Evolutionary conservation across 768 basidiomycete genomes (phyloP), one percentile per base, ranked within the genome.

Genomic region (Pleurotus giganteus): DNA sequence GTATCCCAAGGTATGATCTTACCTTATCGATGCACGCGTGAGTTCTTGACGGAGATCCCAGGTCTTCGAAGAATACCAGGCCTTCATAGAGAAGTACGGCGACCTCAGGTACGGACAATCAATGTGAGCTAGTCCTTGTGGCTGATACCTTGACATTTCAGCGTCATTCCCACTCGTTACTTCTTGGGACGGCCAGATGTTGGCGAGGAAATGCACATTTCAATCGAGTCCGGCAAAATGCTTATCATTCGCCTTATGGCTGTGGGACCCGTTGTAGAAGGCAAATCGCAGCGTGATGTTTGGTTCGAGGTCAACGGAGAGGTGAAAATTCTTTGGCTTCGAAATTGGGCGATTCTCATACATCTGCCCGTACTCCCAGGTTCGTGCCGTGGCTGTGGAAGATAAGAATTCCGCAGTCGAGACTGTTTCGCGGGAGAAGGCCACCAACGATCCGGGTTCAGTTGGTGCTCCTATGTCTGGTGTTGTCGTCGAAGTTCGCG

Each of bases 301-400:
- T 97, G 96, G 91, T 96, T 98, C 67, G 96, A 98, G 78, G 90
- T 96, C 57, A 96, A 96, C 63, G 94, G 94, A 72, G 93, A 96
- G 80, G 91, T 90, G 66, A 66, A 74, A 56, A 50, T 47, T 47
- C 47, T 51, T 27, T 29, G 21, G 15, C 54, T 39, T 41, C 36
- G 57, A 58, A 29, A 24, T 36, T 55, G 42, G 31, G 54, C 13
- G 59, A 39, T 60, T 51, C 23, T 55, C 28, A 61, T 26, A 59
- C 32, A 57, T 55, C 46, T 62, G 52, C 15, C 53, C 65, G 64
- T n/a, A n/a, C n/a, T n/a, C n/a, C n/a, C 59, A 95, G 91, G 83
- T 94, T 61, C 94, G 97, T 61, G 94, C 97, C 17, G 93, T 98
- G 39, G 78, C 92, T 49, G 91, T 99, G 41, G 93, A 97, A 66